Percentiles rank a stretch among this genome's conserved stretches.
phyloP scores from a whole-genome alignment of 495 filamentous ascomycete species.

The Arthonia radiata region DNA sequence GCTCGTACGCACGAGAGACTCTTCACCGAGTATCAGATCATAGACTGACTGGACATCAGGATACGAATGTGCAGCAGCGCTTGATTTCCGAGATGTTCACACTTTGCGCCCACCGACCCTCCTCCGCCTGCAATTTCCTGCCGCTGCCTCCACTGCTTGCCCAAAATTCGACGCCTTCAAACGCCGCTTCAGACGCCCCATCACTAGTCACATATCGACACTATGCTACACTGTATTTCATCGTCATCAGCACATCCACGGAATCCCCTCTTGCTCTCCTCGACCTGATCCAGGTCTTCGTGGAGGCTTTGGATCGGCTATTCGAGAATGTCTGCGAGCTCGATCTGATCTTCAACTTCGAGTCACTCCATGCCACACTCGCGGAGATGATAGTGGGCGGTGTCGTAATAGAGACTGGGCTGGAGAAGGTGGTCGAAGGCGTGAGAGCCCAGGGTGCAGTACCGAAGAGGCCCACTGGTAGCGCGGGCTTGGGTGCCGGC shows the following conservation, averaged over 20 bases:
- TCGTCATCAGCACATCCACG: constrained; percentile 89
- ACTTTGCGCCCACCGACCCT: constrained; percentile 71
- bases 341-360: constrained; percentile 96
- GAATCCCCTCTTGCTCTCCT: constrained; percentile 89
- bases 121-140: constrained; percentile 89
- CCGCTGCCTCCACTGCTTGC: constrained; percentile 50
- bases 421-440: constrained; percentile 66
- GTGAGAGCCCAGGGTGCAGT: constrained; percentile 56
- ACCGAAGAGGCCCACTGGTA: constrained; percentile 34
- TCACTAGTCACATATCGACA: constrained; percentile 94
- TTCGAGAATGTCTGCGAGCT: constrained; percentile 98
- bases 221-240: constrained; percentile 96
- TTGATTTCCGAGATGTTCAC: constrained; percentile 94
- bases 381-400: constrained; percentile 92
- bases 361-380: constrained; percentile 76
- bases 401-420: constrained; percentile 79
- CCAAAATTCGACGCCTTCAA: constrained; percentile 28
- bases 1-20: constrained; percentile 32
- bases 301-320: constrained; percentile 77
- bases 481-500: not conserved
- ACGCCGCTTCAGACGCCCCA: constrained; percentile 59
- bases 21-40: constrained; percentile 4
- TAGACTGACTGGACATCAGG: constrained; percentile 24
- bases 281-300: constrained; percentile 92
- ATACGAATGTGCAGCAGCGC: constrained; percentile 83